phyloP scores from a whole-genome alignment of 2,329 filamentous ascomycete genomes.

The Diaporthe sp. region DNA sequence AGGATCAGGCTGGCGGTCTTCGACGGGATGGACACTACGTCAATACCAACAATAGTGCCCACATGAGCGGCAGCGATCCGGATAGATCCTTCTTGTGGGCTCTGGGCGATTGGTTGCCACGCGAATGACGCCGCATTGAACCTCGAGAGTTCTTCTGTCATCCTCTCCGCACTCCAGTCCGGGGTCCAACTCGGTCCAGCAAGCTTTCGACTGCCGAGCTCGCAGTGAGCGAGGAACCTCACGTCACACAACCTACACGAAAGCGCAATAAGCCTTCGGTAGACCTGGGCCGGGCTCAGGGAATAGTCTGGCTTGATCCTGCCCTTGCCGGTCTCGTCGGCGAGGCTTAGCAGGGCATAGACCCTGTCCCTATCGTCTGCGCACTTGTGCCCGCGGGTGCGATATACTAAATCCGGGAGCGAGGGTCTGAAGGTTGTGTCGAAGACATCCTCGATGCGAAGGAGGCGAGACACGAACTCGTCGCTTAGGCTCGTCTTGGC shows the following conservation, averaged over 20 bases:
- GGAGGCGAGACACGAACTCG: not conserved
- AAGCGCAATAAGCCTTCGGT: not conserved
- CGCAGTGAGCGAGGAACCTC: not conserved
- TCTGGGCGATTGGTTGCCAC: not conserved
- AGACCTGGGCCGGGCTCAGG: not conserved
- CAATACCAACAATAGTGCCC: not conserved
- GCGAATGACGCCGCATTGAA: not conserved
- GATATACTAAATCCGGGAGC: not conserved
- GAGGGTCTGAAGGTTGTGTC: not conserved
- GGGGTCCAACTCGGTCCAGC: not conserved
- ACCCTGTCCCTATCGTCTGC: not conserved
- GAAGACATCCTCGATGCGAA: not conserved
- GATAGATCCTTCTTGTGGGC: not conserved
- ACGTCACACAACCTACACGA: accelerated
- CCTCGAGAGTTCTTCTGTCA: not conserved
- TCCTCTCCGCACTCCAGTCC: not conserved
- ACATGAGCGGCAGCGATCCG: not conserved
- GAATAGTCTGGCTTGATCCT: not conserved
- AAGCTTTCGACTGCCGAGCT: not conserved
- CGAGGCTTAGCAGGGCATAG: not conserved
- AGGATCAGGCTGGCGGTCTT: not conserved
- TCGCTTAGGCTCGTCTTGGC: not conserved
- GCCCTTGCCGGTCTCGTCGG: not conserved
- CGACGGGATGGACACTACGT: not conserved
- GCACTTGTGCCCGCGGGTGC: not conserved